Percentiles rank a stretch among this genome's conserved stretches.
phyloP scores from a whole-genome alignment of 768 basidiomycete genomes.

The Naganishia antarctica region DNA sequence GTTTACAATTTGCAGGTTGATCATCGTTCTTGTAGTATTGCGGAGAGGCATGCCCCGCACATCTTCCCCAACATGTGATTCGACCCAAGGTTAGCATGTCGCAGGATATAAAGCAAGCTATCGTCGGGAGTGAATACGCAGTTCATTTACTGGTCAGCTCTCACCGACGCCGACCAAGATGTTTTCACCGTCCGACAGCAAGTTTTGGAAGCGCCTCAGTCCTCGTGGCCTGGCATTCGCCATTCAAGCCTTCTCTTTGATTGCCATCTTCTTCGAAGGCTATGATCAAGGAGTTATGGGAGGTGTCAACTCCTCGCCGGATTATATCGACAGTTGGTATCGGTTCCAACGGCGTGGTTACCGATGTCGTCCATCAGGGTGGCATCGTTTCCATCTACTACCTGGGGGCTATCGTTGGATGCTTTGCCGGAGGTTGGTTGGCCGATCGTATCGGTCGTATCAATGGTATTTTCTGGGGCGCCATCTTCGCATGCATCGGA shows the following conservation, averaged over 20 bases:
- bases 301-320: conserved; percentile 25
- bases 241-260: conserved; percentile 33
- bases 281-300: conserved; percentile 36
- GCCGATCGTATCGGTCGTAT: conserved; percentile 33
- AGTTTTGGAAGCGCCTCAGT: conserved; percentile 22
- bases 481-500: conserved; percentile 30
- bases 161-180: not conserved
- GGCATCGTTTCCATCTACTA: conserved; percentile 36
- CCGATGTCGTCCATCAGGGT: conserved; percentile 30
- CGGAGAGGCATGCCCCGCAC: too few relatives aligned
- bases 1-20: too few relatives aligned
- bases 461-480: conserved; percentile 30
- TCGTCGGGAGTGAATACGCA: too few relatives aligned
- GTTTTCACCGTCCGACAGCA: conserved; percentile 4
- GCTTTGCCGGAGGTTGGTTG: conserved; percentile 32
- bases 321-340: conserved; percentile 29
- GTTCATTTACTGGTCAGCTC: not conserved
- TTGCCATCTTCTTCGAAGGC: conserved; percentile 37
- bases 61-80: too few relatives aligned
- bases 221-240: conserved; percentile 24
- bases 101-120: too few relatives aligned
- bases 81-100: too few relatives aligned
- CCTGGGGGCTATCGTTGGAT: conserved; percentile 32
- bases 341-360: conserved; percentile 30
- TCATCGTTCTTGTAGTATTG: too few relatives aligned